Percentiles rank a stretch among this genome's conserved stretches.
These are phyloP conservation scores for Stellera chamaejasme DNA, from an alignment of 345 rosid genomes.

Conservation along the genomic window DNA sequence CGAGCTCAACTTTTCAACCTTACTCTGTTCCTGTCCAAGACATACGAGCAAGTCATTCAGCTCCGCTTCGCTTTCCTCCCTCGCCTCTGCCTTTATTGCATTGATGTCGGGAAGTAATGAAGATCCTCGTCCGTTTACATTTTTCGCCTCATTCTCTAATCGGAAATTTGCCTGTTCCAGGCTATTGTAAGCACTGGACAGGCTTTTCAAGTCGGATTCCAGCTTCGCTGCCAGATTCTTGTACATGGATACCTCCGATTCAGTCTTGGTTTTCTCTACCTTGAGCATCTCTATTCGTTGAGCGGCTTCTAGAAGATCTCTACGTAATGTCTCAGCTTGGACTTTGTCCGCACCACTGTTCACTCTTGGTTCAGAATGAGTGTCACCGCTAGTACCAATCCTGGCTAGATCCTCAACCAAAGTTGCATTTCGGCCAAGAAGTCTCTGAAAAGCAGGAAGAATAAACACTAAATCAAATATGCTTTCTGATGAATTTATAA, in stretches of 20 bases:
- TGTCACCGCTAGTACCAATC: slow-evolving; percentile 45
- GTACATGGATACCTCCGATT: slow-evolving; percentile 60
- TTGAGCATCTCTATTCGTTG: slow-evolving; percentile 67
- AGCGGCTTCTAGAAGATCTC: slow-evolving; percentile 78
- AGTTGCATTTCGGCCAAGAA: slow-evolving; percentile 76
- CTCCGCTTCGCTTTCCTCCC: slow-evolving; percentile 94
- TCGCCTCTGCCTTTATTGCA: slow-evolving; percentile 68
- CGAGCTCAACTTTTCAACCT: slow-evolving; percentile 75
- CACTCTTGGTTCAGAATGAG: slow-evolving; percentile 44
- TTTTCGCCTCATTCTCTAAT: slow-evolving; percentile 68
- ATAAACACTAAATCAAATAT: slow-evolving; percentile 1
- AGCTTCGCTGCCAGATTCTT: slow-evolving; percentile 63
- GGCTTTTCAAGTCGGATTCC: slow-evolving; percentile 77
- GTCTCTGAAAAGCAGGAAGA: slow-evolving; percentile 36
- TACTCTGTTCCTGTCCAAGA: slow-evolving; percentile 96
- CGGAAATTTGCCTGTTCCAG: slow-evolving; percentile 77
- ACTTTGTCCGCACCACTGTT: slow-evolving; percentile 54
- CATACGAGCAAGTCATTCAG: slow-evolving; percentile 92
- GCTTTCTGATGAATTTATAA: no score
- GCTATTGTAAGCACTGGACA: slow-evolving; percentile 86
- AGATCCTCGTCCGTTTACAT: slow-evolving; percentile 54
- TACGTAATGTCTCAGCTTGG: slow-evolving; percentile 58
- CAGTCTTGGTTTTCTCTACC: slow-evolving; percentile 60
- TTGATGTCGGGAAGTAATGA: slow-evolving; percentile 40
- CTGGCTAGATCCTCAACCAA: slow-evolving; percentile 84